Evolutionary conservation across 1,284 basidiomycete genomes (phyloP).

Genomic region (Heimioporus retisporus): DNA sequence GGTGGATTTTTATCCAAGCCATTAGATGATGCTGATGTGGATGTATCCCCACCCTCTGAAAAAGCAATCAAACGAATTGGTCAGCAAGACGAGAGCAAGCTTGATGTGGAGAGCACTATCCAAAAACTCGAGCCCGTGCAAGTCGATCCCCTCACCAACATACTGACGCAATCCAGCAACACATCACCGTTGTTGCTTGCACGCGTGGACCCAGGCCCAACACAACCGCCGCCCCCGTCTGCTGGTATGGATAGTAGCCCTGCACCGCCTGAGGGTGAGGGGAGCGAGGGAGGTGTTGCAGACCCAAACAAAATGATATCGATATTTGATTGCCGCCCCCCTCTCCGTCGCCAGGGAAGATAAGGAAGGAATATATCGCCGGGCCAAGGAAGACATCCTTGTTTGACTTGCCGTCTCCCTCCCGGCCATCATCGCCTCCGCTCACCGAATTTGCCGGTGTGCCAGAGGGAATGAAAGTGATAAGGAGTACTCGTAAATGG

Average conservation of each 20-base stretch:
- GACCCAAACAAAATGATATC: no score
- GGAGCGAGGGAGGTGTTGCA: background rate
- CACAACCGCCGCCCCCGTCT: conserved; percentile 1
- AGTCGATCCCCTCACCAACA: conserved; percentile 34
- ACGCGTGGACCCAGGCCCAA: background rate
- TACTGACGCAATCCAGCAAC: conserved; percentile 25
- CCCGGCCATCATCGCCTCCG: conserved; percentile 37
- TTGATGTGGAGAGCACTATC: conserved; percentile 7
- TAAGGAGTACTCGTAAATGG: no score
- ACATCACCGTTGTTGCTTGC: conserved; percentile 17
- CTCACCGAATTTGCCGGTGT: conserved; percentile 34
- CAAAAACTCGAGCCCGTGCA: conserved; percentile 30
- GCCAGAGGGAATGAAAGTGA: conserved; percentile 1
- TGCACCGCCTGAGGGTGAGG: background rate
- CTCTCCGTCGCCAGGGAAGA: no score
- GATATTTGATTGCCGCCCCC: no score
- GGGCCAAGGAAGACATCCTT: conserved; percentile 8
- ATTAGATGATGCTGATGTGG: background rate
- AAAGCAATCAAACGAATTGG: background rate
- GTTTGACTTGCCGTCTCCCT: conserved; percentile 21
- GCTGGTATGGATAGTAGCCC: conserved; percentile 24
- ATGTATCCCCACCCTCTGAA: conserved; percentile 13
- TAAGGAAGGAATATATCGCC: no score
- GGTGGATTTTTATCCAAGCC: conserved; percentile 11
- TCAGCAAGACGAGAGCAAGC: conserved; percentile 4